Percentiles rank a stretch among this genome's conserved stretches.
phyloP scores from a whole-genome alignment of 805 yeast genomes.

The Metschnikowia peoriensis region DNA sequence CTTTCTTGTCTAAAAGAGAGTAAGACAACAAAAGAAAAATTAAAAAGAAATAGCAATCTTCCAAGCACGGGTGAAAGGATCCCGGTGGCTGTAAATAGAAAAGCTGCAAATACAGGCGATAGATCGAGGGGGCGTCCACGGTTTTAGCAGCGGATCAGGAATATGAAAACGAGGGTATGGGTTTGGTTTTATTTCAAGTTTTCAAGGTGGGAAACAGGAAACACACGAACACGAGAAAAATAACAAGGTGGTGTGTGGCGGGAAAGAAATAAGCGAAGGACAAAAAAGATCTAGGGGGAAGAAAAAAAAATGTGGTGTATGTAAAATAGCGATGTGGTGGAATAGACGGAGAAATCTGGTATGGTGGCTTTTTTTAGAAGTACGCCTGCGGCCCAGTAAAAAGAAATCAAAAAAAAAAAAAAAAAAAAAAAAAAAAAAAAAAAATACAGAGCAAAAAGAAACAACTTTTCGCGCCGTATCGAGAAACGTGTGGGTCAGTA shows the following conservation, averaged over 20 bases:
- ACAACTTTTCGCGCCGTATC: not conserved
- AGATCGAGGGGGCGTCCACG: too few relatives aligned
- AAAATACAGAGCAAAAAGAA: not conserved
- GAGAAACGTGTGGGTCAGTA: not conserved
- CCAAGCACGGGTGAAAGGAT: not conserved
- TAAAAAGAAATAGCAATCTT: not conserved
- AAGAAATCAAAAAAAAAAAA: constrained; percentile 1
- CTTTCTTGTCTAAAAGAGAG: too few relatives aligned
- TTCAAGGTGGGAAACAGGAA: constrained; percentile 1
- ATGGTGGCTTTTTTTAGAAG: not conserved
- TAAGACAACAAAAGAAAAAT: not conserved
- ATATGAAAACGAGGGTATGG: not conserved
- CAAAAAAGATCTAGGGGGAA: not conserved
- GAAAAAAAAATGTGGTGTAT: not conserved
- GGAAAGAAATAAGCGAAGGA: not conserved
- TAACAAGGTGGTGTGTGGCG: not conserved
- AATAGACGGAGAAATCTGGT: not conserved
- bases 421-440: not conserved
- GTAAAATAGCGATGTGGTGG: constrained; percentile 1
- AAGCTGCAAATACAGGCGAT: too few relatives aligned
- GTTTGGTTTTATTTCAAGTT: not conserved
- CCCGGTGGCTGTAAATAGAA: not conserved
- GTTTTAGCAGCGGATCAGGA: not conserved
- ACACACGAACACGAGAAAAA: not conserved
- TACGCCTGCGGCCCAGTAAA: not conserved